Percentiles rank a stretch among this genome's conserved stretches.
Evolutionary conservation across 2,329 filamentous ascomycete genomes (phyloP).

Genomic region (Tolypocladium nubicola): DNA sequence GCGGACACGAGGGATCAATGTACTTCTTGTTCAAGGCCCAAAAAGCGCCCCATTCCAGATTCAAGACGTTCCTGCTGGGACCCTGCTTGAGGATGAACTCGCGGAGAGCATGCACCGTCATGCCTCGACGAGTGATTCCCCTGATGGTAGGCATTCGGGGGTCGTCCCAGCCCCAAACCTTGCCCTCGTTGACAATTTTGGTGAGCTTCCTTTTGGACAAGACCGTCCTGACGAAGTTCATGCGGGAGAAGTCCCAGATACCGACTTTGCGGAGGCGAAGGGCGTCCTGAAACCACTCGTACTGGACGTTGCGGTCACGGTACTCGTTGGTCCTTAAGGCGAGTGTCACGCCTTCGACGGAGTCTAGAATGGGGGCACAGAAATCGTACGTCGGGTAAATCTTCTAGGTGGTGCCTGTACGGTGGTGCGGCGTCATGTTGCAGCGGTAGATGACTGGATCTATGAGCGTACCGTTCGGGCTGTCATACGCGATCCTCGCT

Average conservation of each 20-base stretch:
- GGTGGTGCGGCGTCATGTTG: constrained; percentile 64
- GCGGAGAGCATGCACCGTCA: constrained; percentile 62
- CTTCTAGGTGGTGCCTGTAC: constrained; percentile 71
- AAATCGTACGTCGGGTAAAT: constrained; percentile 85
- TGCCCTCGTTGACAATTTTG: constrained; percentile 66
- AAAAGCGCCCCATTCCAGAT: constrained; percentile 63
- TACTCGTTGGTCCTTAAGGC: constrained; percentile 79
- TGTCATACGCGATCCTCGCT: constrained; percentile 84
- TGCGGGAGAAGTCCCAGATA: constrained; percentile 76
- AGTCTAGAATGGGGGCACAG: constrained; percentile 72
- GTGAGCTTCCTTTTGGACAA: constrained; percentile 80
- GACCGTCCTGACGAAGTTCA: constrained; percentile 77
- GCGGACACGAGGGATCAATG: constrained; percentile 60
- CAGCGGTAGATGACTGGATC: constrained; percentile 97
- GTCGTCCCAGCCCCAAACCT: constrained; percentile 76
- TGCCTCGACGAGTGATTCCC: constrained; percentile 60
- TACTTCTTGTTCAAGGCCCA: constrained; percentile 62
- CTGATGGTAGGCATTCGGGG: constrained; percentile 70
- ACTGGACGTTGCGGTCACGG: constrained; percentile 76
- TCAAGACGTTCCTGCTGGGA: constrained; percentile 63
- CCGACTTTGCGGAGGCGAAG: constrained; percentile 65
- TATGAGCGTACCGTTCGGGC: constrained; percentile 89
- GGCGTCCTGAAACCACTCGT: constrained; percentile 74
- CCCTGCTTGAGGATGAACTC: constrained; percentile 73
- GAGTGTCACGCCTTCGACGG: constrained; percentile 72